Evolutionary conservation across 2,329 filamentous ascomycete genomes (phyloP), one percentile per base, ranked within the genome.

Genomic region (Talaromyces islandicus): DNA sequence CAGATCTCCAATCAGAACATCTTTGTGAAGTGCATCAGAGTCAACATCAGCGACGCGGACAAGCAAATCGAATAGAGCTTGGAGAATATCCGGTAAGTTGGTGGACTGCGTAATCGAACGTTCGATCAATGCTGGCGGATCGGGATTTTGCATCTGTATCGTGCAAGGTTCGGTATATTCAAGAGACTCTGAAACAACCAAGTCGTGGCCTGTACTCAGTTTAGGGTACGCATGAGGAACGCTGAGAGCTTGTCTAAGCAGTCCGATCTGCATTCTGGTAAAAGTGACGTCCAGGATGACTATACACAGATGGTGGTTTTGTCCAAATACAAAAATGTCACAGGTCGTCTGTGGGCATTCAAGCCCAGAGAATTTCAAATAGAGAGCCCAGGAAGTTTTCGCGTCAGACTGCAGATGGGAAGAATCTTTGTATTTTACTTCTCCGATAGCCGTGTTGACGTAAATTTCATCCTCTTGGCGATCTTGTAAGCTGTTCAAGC

Each of bases 1-100:
- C 7, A 81, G 57, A 38, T 80, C 75, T 10, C 57, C 57, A 24
- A 65, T 69, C 17, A 70, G 62, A 7, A 66, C 66, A 19, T 75
- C 71, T 27, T 65, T 57, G 30, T 71, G 69, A 17, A 55, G n/a
- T 5, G 56, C 54, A 1, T 51, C 56, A 3, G 21, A 3, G n/a
- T 60, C 50, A 24, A 64, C 12, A 14, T 59, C 59, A 19, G 43
- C 43, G 19, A 48, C 19, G 43, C 43, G 43, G 14, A 48, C 43
- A 24, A 48, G 43, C 25, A 53, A 12, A n/a, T 53, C 50, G 25
- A 53, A 53, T 10, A 53, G 50, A 27, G 21, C 6, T n/a, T 27
- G 50, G 25, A 24, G 3, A 29, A 53, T 2, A 12, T 53, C 50
- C 50, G 25, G 50, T 30, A 53, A 53, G 3, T 27, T 53, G 50